Conservation (phyloP, 2,329 filamentous ascomycete species). For the Calycina marina region DNA sequence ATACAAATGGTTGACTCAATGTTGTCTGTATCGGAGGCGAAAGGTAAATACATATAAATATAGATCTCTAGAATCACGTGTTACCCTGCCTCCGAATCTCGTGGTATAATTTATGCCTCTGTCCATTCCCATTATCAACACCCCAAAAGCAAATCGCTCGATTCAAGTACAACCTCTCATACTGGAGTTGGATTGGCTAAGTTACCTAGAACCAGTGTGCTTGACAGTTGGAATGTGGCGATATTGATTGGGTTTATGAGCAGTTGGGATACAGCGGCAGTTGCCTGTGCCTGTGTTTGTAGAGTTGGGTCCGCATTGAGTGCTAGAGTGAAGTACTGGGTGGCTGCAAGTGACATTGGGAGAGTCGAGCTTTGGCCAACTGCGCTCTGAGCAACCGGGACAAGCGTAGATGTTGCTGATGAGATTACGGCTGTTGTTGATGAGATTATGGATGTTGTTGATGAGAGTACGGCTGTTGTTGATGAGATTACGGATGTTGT, state of each 20-base stretch:
- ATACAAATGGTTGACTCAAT: no score
- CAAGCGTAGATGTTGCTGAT: constrained; percentile 1
- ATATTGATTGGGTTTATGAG: constrained; percentile 15
- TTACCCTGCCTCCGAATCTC: constrained; percentile 1
- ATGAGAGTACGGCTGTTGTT: no score
- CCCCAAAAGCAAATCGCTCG: constrained; percentile 1
- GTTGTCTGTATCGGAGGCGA: constrained; percentile 9
- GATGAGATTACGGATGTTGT: not conserved
- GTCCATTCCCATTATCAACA: constrained; percentile 4
- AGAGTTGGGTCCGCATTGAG: not conserved
- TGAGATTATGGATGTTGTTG: not conserved
- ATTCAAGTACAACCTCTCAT: no score
- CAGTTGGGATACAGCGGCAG: constrained; percentile 1
- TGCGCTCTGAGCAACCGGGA: not conserved
- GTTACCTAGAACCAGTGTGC: constrained; percentile 17
- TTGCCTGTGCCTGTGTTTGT: not conserved
- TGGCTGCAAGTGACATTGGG: not conserved
- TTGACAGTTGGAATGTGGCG: constrained; percentile 16
- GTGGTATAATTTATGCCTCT: constrained; percentile 10
- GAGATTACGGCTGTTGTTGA: not conserved
- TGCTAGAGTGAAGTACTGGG: not conserved
- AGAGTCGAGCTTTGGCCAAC: no score
- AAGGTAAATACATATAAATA: constrained; percentile 17
- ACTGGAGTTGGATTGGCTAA: no score
- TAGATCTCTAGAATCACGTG: constrained; percentile 8